These are phyloP conservation scores for Haematococcus sp. DNA, from an alignment of 139 green algal species.

Conservation along the genomic window DNA sequence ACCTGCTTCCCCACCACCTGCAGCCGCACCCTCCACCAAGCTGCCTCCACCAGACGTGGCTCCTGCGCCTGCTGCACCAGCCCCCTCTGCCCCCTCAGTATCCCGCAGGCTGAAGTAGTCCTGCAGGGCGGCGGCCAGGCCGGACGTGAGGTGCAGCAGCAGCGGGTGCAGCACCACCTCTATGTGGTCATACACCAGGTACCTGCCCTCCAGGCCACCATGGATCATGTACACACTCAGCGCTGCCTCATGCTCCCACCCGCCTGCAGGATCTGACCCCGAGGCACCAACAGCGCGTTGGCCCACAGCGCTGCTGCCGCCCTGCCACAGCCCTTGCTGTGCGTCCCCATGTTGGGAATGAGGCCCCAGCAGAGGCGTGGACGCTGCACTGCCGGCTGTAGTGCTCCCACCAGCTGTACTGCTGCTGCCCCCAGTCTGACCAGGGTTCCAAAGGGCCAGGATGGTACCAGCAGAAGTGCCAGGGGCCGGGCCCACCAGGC, in stretches of 20 bases:
- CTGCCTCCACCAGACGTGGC: too few relatives aligned
- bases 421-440: conserved; percentile 14
- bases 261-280: too few relatives aligned
- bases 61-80: not conserved
- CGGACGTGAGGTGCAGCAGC: conserved; percentile 55
- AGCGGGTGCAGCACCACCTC: conserved; percentile 61
- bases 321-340: too few relatives aligned
- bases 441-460: conserved; percentile 62
- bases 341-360: too few relatives aligned
- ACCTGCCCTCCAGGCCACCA: conserved; percentile 25
- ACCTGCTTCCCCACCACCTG: too few relatives aligned
- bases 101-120: conserved; percentile 47
- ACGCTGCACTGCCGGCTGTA: too few relatives aligned
- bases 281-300: too few relatives aligned
- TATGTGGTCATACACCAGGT: conserved; percentile 57
- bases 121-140: conserved; percentile 46
- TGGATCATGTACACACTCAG: conserved; percentile 46
- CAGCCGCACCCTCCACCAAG: too few relatives aligned
- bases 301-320: too few relatives aligned
- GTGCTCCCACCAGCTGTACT: too few relatives aligned
- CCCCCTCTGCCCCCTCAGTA: conserved; percentile 27
- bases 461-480: conserved; percentile 47
- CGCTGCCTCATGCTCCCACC: conserved; percentile 36
- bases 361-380: too few relatives aligned
- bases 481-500: conserved; percentile 17